Conservation (phyloP, 139 green algal species). For the Chlamydomonas urium region DNA sequence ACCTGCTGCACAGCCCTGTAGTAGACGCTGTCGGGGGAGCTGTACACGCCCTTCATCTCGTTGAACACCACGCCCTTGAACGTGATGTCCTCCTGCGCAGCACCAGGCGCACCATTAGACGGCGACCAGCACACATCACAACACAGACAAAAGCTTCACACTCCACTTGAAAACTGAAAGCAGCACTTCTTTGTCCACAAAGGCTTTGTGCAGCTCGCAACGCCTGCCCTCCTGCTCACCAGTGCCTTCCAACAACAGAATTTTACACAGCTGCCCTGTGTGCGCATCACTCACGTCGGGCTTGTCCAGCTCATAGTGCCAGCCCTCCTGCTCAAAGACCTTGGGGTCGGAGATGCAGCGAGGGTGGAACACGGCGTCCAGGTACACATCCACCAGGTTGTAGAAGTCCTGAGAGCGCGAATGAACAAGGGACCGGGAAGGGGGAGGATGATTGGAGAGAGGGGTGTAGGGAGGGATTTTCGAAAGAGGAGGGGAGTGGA, state of each 20-base stretch:
- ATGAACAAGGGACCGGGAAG: no score
- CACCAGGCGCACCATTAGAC: no score
- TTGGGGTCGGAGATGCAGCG: slow-evolving; percentile 78
- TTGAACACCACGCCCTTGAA: slow-evolving; percentile 99
- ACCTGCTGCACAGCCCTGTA: slow-evolving; percentile 72
- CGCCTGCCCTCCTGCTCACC: slow-evolving; percentile 87
- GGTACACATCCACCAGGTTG: slow-evolving; percentile 99
- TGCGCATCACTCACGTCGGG: slow-evolving; percentile 31
- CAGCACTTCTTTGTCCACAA: not conserved
- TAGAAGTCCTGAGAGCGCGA: slow-evolving; percentile 96
- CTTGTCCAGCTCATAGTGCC: slow-evolving; percentile 84
- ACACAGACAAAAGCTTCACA: no score
- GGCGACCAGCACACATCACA: no score
- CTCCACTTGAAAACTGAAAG: no score
- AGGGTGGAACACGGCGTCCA: slow-evolving; percentile 96
- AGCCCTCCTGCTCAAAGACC: slow-evolving; percentile 92
- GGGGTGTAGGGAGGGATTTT: not conserved
- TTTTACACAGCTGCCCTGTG: not conserved
- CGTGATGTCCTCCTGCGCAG: slow-evolving; percentile 55
- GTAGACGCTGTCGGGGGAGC: slow-evolving; percentile 85
- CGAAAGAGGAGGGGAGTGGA: no score
- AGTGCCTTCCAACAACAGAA: not conserved
- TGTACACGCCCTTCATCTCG: slow-evolving; percentile 99
- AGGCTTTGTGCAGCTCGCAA: slow-evolving; percentile 75
- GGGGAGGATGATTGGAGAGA: slow-evolving; percentile 3